phyloP scores from a whole-genome alignment of 2,329 filamentous ascomycete genomes.

The Fusarium sublunatum region DNA sequence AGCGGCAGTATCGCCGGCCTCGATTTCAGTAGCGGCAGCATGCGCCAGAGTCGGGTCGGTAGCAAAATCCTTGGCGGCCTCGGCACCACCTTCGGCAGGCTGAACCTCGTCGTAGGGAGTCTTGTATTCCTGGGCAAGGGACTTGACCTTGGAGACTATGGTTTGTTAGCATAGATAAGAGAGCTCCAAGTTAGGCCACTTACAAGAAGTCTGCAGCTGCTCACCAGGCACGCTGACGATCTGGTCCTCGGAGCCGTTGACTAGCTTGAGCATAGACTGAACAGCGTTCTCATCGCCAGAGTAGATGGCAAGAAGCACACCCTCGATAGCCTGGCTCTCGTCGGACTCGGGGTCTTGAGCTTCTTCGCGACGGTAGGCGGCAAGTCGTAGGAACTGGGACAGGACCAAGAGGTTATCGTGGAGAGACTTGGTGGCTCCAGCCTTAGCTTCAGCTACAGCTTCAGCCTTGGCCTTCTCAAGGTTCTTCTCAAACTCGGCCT shows the following conservation, averaged over 20 bases:
- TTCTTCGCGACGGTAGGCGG: slow-evolving; percentile 78
- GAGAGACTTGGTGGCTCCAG: slow-evolving; percentile 64
- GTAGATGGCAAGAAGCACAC: slow-evolving; percentile 81
- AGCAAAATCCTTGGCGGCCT: slow-evolving; percentile 49
- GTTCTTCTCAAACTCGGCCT: slow-evolving; percentile 69
- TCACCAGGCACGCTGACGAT: slow-evolving; percentile 74
- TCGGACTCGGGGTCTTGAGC: slow-evolving; percentile 73
- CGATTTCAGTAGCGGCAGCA: slow-evolving; percentile 75
- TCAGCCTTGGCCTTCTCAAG: slow-evolving; percentile 67
- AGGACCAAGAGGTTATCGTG: slow-evolving; percentile 75
- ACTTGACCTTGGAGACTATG: slow-evolving; percentile 55
- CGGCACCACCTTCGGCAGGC: slow-evolving; percentile 50
- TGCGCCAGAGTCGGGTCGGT: slow-evolving; percentile 76
- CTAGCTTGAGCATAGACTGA: slow-evolving; percentile 79
- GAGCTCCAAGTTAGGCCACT: slow-evolving; percentile 50
- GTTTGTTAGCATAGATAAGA: slow-evolving; percentile 33
- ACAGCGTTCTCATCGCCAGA: slow-evolving; percentile 81
- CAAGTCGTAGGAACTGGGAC: slow-evolving; percentile 83
- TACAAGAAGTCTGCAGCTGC: slow-evolving; percentile 77
- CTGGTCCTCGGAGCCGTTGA: slow-evolving; percentile 75
- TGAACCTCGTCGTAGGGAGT: slow-evolving; percentile 53
- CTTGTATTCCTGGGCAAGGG: slow-evolving; percentile 64
- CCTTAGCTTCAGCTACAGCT: slow-evolving; percentile 63
- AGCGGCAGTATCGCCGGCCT: slow-evolving; percentile 57
- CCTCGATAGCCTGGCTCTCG: slow-evolving; percentile 84